A percentile compares a stretch with the other conserved stretches of the same genome.
These are phyloP conservation scores for Didymella arachidicola DNA, from an alignment of 2,329 filamentous ascomycete genomes.

Conservation along the genomic window DNA sequence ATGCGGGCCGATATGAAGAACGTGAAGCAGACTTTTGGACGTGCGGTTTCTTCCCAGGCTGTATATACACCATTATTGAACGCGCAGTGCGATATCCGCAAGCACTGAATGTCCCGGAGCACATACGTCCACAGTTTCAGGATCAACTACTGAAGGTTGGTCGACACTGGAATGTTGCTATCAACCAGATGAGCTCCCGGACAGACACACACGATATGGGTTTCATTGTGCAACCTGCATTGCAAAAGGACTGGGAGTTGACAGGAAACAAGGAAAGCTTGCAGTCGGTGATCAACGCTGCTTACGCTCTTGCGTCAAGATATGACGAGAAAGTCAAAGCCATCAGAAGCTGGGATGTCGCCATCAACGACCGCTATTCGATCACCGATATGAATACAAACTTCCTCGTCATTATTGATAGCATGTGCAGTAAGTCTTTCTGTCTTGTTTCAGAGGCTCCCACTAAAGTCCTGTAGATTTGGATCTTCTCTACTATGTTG, in stretches of 20 bases:
- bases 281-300: slow-evolving; percentile 54
- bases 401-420: slow-evolving; percentile 55
- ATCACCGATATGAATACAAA: slow-evolving; percentile 49
- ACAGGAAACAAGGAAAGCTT: slow-evolving; percentile 53
- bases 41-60: slow-evolving; percentile 48
- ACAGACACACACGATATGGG: slow-evolving; percentile 64
- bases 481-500: slow-evolving; percentile 51
- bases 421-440: slow-evolving; percentile 49
- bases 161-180: slow-evolving; percentile 44
- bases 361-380: slow-evolving; percentile 47
- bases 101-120: slow-evolving; percentile 30
- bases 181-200: slow-evolving; percentile 45
- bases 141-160: slow-evolving; percentile 39
- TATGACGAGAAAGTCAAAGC: slow-evolving; percentile 54
- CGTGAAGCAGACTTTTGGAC: slow-evolving; percentile 50
- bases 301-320: slow-evolving; percentile 55
- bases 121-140: slow-evolving; percentile 29
- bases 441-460: neutral
- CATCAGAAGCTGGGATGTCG: slow-evolving; percentile 60
- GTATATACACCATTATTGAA: slow-evolving; percentile 46
- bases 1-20: slow-evolving; percentile 42
- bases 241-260: slow-evolving; percentile 59
- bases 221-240: slow-evolving; percentile 61
- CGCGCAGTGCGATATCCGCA: slow-evolving; percentile 42
- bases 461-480: slow-evolving; percentile 39